A percentile compares a stretch with the other conserved stretches of the same genome.
Conservation (phyloP, 1,284 basidiomycete genomes). For the Jaminaea rosea region DNA sequence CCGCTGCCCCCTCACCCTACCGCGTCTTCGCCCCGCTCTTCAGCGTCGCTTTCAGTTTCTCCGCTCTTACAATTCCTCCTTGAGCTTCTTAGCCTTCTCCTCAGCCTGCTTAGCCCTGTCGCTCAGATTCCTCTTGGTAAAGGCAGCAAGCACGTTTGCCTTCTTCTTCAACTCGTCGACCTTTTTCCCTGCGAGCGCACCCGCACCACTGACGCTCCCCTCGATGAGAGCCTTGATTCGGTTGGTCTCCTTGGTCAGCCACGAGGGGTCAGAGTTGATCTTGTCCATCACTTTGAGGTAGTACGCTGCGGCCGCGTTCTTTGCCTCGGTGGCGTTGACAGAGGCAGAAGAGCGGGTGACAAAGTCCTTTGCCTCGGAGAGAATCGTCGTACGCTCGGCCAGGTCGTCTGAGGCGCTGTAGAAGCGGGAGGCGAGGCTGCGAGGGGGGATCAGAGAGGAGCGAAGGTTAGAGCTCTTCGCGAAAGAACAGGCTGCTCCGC, state of each 20-base stretch:
- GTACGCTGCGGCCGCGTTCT: constrained; percentile 58
- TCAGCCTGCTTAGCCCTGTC: constrained; percentile 3
- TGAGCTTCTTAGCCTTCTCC: constrained; percentile 6
- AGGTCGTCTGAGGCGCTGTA: constrained; percentile 55
- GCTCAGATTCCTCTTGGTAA: constrained; percentile 47
- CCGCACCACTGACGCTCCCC: constrained; percentile 54
- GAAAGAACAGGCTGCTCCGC: no score
- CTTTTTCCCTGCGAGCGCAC: constrained; percentile 61
- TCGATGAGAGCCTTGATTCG: constrained; percentile 60
- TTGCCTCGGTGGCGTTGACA: constrained; percentile 35
- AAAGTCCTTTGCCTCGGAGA: constrained; percentile 55
- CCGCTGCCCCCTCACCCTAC: no score
- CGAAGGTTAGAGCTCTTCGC: no score
- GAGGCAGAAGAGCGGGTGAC: constrained; percentile 29
- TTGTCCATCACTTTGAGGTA: constrained; percentile 85
- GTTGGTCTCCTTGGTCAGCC: constrained; percentile 75
- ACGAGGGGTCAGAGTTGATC: constrained; percentile 61
- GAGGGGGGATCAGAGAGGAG: no score
- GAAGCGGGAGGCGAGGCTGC: constrained; percentile 73
- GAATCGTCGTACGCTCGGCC: constrained; percentile 52
- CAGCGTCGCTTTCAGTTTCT: no score
- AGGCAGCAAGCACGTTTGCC: constrained; percentile 72
- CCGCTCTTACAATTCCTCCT: constrained; percentile 6
- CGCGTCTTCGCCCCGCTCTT: no score
- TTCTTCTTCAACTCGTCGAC: constrained; percentile 86